Percentiles rank a stretch among this genome's conserved stretches.
These are phyloP conservation scores for Solanum lycopersicoides DNA, from an alignment of 257 asterid species.

Conservation along the genomic window DNA sequence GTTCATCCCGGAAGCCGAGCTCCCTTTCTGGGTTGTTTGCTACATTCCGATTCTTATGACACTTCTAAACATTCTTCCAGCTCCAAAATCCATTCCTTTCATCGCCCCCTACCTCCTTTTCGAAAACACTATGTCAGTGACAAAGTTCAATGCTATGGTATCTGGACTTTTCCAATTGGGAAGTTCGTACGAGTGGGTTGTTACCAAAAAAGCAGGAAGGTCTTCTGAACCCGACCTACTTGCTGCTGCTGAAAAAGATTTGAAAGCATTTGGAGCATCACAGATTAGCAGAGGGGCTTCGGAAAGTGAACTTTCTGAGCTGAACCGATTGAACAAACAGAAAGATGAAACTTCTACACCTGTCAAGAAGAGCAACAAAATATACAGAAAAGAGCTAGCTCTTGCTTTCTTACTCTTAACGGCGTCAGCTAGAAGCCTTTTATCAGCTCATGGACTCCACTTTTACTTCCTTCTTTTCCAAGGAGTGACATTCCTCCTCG, in stretches of 20 bases:
- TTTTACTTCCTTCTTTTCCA: slow-evolving; percentile 74
- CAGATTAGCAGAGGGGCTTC: slow-evolving; percentile 27
- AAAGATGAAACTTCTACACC: not conserved
- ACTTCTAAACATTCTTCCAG: slow-evolving; percentile 38
- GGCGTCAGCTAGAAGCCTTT: slow-evolving; percentile 55
- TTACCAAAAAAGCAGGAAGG: slow-evolving; percentile 58
- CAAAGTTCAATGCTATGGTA: slow-evolving; percentile 65
- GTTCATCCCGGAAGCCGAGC: slow-evolving; percentile 59
- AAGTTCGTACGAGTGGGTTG: slow-evolving; percentile 68
- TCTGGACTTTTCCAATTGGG: slow-evolving; percentile 59
- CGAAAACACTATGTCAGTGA: slow-evolving; percentile 65
- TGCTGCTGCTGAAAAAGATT: slow-evolving; percentile 30
- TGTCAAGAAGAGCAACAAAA: slow-evolving; percentile 46
- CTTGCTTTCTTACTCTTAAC: slow-evolving; percentile 58
- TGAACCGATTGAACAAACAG: slow-evolving; percentile 18
- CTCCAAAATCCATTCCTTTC: slow-evolving; percentile 61
- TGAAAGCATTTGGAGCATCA: slow-evolving; percentile 8
- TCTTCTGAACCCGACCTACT: slow-evolving; percentile 47
- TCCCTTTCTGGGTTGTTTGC: slow-evolving; percentile 58
- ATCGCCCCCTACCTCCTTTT: slow-evolving; percentile 62
- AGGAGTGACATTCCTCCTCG: slow-evolving; percentile 58
- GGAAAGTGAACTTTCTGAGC: slow-evolving; percentile 27
- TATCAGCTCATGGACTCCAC: slow-evolving; percentile 70
- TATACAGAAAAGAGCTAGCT: slow-evolving; percentile 59
- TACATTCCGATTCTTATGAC: slow-evolving; percentile 55